phyloP scores from a whole-genome alignment of 1,284 basidiomycete genomes.

The Puccinia coronata region DNA sequence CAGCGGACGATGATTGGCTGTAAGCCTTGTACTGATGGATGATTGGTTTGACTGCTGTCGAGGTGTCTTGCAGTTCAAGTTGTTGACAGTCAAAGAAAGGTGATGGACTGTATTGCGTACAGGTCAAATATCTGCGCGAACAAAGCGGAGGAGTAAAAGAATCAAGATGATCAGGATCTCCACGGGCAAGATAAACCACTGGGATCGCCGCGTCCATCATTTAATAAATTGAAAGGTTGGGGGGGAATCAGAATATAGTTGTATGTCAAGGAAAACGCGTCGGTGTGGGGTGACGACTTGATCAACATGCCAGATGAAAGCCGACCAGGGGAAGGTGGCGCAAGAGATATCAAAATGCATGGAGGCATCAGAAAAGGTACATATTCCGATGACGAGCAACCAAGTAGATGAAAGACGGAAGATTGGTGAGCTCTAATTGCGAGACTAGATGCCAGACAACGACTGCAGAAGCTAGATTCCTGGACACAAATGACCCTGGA shows the following conservation, averaged over 20 bases:
- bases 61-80: conserved; percentile 36
- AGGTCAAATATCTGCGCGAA: conserved; percentile 17
- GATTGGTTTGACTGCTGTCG: conserved; percentile 25
- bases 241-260: neutral
- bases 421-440: conserved; percentile 20
- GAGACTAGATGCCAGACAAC: conserved; percentile 15
- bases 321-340: conserved; percentile 31
- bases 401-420: conserved; percentile 14
- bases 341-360: neutral
- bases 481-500: conserved; percentile 24
- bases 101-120: conserved; percentile 15
- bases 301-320: conserved; percentile 22
- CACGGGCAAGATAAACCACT: conserved; percentile 33
- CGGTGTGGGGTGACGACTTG: conserved; percentile 35
- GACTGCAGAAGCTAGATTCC: conserved; percentile 13
- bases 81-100: conserved; percentile 30
- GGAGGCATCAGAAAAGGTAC: neutral
- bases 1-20: conserved; percentile 30
- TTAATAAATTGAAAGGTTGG: neutral
- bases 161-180: conserved; percentile 37
- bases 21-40: conserved; percentile 35
- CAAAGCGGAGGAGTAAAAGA: conserved; percentile 33
- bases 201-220: conserved; percentile 11
- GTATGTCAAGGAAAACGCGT: neutral
- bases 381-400: conserved; percentile 13